Conservation (phyloP, 176 grass and related monocot species). For the Bonia amplexicaulis region DNA sequence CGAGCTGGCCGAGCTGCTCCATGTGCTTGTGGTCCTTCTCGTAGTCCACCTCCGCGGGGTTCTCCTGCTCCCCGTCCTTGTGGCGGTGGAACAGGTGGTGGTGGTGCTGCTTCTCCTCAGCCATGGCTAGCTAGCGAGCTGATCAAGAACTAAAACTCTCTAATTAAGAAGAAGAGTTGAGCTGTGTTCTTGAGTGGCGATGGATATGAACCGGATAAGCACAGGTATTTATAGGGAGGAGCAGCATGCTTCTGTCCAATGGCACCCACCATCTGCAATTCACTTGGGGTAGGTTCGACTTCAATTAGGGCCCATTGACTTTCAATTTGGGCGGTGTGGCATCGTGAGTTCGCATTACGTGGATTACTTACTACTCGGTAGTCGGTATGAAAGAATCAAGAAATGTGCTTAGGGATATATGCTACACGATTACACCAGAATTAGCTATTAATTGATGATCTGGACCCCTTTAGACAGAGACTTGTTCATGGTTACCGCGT, state of each 20-base stretch:
- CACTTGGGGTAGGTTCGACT: not conserved
- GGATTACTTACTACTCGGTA: too few species aligned
- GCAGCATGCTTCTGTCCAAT: constrained; percentile 37
- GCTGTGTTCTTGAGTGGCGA: not conserved
- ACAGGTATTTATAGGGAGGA: constrained; percentile 9
- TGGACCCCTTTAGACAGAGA: too few species aligned
- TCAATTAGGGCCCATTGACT: not conserved
- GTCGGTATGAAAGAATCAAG: not conserved
- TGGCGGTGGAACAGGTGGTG: constrained; percentile 67
- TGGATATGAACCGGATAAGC: not conserved
- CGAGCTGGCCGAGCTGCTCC: constrained; percentile 49
- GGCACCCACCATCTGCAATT: not conserved
- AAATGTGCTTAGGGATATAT: not conserved
- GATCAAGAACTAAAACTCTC: not conserved
- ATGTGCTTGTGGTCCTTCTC: constrained; percentile 65
- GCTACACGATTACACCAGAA: not conserved
- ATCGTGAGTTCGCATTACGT: too few species aligned
- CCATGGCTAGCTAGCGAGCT: constrained; percentile 9
- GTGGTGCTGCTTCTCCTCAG: constrained; percentile 51
- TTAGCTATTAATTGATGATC: not conserved
- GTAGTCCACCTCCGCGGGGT: constrained; percentile 37
- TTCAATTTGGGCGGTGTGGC: not conserved
- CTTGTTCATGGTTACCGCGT: not conserved
- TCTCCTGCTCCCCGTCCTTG: constrained; percentile 39
- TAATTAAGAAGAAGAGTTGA: not conserved